These are phyloP conservation scores for Pluteus cervinus DNA, from an alignment of 768 basidiomycete species.

Conservation along the genomic window DNA sequence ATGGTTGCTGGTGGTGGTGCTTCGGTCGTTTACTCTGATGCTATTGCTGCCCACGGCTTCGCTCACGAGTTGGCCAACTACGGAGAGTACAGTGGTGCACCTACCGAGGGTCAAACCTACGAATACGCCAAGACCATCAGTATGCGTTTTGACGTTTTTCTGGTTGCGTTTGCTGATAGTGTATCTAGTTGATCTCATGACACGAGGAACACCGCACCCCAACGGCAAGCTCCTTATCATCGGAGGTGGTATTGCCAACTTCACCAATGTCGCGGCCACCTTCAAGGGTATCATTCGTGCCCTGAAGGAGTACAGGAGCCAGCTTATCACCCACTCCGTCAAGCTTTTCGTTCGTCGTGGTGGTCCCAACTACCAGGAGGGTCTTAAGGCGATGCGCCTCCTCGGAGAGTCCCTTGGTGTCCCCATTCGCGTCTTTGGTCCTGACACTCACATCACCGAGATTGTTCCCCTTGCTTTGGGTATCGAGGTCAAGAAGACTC, in stretches of 20 bases:
- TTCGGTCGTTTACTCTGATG: slow-evolving; percentile 64
- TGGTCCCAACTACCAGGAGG: slow-evolving; percentile 98
- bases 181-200: slow-evolving; percentile 81
- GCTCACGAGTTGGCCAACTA: slow-evolving; percentile 99
- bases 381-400: slow-evolving; percentile 95
- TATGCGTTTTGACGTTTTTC: slow-evolving; percentile 29
- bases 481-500: slow-evolving; percentile 49
- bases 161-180: slow-evolving; percentile 5
- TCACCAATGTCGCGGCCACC: slow-evolving; percentile 97
- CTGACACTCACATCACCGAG: slow-evolving; percentile 97
- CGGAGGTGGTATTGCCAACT: slow-evolving; percentile 99
- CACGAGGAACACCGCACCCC: slow-evolving; percentile 74
- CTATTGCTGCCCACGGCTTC: slow-evolving; percentile 88
- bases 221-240: slow-evolving; percentile 99
- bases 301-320: slow-evolving; percentile 86
- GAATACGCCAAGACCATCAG: slow-evolving; percentile 99
- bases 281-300: slow-evolving; percentile 99
- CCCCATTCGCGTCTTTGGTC: slow-evolving; percentile 94
- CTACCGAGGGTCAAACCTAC: slow-evolving; percentile 96
- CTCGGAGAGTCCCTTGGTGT: slow-evolving; percentile 97
- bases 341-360: slow-evolving; percentile 97
- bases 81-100: slow-evolving; percentile 98
- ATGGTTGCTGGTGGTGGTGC: slow-evolving; percentile 99
- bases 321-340: slow-evolving; percentile 78
- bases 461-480: slow-evolving; percentile 98